A percentile compares a stretch with the other conserved stretches of the same genome.
Conservation (phyloP, 345 rosid species). For the Rhizophora mangle region DNA sequence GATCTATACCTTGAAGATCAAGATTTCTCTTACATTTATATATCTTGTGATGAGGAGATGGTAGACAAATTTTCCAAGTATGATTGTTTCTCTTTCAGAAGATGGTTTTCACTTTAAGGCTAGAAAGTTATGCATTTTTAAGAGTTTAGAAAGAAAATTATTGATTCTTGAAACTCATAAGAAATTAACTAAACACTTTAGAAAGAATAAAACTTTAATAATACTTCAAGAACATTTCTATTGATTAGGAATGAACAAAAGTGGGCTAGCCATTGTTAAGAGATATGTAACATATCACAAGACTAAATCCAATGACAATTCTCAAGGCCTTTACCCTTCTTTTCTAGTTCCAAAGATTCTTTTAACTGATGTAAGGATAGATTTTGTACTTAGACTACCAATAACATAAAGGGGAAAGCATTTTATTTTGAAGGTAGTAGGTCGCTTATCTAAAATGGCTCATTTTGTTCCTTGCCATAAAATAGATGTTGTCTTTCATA, state of each 20-base stretch:
- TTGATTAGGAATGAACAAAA: no score
- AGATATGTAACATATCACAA: no score
- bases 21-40: not conserved
- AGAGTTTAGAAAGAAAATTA: not conserved
- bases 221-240: not conserved
- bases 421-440: not conserved
- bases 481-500: not conserved
- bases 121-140: not conserved
- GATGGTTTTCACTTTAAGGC: not conserved
- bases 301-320: no score
- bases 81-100: not conserved
- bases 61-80: not conserved
- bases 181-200: no score
- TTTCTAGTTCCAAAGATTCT: no score
- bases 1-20: not conserved
- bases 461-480: conserved; percentile 1
- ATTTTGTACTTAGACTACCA: no score
- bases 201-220: no score
- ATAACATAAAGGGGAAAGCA: no score
- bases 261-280: no score
- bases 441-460: not conserved
- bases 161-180: not conserved
- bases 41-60: not conserved
- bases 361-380: no score
- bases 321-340: no score